These are phyloP conservation scores for Claviceps quebecensis DNA, from an alignment of 2,329 filamentous ascomycete genomes.

Conservation along the genomic window DNA sequence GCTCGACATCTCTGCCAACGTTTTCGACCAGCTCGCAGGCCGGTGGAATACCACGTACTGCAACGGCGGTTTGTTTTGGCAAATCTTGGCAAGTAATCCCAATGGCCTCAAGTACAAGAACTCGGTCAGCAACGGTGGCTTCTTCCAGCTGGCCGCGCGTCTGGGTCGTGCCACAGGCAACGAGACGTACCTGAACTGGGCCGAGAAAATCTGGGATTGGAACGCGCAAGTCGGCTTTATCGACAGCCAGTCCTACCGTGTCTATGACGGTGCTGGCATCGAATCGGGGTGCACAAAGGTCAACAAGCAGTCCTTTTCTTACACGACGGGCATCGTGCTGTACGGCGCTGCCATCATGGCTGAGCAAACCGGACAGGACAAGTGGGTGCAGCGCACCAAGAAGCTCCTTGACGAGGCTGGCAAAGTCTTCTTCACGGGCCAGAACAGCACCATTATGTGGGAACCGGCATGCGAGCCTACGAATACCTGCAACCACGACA, in stretches of 20 bases:
- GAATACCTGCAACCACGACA: slow-evolving; percentile 45
- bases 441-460: slow-evolving; percentile 46
- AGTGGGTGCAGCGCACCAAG: slow-evolving; percentile 40
- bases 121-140: slow-evolving; percentile 64
- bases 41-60: slow-evolving; percentile 60
- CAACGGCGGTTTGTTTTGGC: slow-evolving; percentile 63
- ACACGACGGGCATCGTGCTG: slow-evolving; percentile 51
- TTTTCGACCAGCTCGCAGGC: slow-evolving; percentile 55
- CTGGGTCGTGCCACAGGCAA: slow-evolving; percentile 58
- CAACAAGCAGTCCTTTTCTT: slow-evolving; percentile 47
- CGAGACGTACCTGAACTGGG: slow-evolving; percentile 52
- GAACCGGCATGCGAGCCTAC: slow-evolving; percentile 51
- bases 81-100: slow-evolving; percentile 61
- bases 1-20: slow-evolving; percentile 52
- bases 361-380: slow-evolving; percentile 39
- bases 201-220: slow-evolving; percentile 53
- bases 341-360: slow-evolving; percentile 51
- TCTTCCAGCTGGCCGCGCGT: slow-evolving; percentile 69
- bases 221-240: slow-evolving; percentile 41
- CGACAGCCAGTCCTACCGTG: slow-evolving; percentile 31
- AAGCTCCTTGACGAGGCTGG: slow-evolving; percentile 37
- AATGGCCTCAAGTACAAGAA: slow-evolving; percentile 76
- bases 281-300: slow-evolving; percentile 37
- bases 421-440: slow-evolving; percentile 39
- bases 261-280: slow-evolving; percentile 50